Conservation (phyloP, 345 rosid species). For the Eutrema yunnanense region DNA sequence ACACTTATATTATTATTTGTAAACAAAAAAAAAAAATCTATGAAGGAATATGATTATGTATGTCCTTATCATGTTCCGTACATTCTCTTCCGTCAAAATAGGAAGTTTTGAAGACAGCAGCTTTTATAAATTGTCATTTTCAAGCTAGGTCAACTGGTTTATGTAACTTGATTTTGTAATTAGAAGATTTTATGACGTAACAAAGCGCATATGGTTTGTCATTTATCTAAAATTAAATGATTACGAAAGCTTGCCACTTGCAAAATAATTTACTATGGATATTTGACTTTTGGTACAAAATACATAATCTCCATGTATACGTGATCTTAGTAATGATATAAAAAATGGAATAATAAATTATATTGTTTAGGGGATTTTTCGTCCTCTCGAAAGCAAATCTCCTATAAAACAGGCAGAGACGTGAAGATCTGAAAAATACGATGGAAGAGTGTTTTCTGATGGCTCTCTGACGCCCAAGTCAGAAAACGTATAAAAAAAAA, state of each 20-base stretch:
- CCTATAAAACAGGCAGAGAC: too few species aligned
- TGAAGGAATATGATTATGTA: neutral
- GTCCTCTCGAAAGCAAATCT: too few species aligned
- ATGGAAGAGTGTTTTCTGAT: too few species aligned
- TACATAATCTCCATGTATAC: neutral
- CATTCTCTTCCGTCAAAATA: neutral
- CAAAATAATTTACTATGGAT: neutral
- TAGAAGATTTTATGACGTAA: neutral
- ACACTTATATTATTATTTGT: neutral
- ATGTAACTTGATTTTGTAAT: constrained; percentile 8
- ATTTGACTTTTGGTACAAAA: neutral
- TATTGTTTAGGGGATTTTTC: too few species aligned
- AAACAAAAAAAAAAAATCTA: neutral
- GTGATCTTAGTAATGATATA: neutral
- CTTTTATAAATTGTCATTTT: neutral
- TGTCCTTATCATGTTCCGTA: neutral
- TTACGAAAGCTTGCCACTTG: neutral
- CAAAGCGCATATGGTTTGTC: neutral
- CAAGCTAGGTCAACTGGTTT: constrained; percentile 10
- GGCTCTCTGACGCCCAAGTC: too few species aligned
- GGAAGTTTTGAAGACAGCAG: neutral
- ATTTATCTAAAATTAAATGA: neutral
- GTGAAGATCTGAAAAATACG: too few species aligned
- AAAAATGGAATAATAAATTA: neutral
- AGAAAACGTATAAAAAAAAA: too few species aligned